Percentiles rank a stretch among this genome's conserved stretches.
Conservation (phyloP, 2,329 filamentous ascomycete species). For the Claviceps sp. region DNA sequence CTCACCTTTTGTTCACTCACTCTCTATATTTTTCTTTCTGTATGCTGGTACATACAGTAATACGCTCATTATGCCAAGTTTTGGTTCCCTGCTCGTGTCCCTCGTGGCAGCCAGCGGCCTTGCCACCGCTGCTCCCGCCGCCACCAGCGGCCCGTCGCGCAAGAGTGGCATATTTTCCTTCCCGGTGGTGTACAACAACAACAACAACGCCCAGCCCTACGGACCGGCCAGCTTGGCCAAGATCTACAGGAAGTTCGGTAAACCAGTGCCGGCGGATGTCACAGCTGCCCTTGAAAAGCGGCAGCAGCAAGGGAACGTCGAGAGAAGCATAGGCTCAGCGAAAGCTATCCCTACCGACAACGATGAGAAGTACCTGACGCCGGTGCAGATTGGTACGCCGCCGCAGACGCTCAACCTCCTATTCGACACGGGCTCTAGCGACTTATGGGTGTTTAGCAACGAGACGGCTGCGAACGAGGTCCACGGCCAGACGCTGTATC, state of each 20-base stretch:
- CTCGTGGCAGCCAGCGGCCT: conserved; percentile 8
- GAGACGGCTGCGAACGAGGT: conserved; percentile 24
- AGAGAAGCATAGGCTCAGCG: conserved; percentile 6
- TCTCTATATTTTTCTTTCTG: too few species aligned
- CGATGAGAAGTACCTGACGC: conserved; percentile 8
- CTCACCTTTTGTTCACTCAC: too few species aligned
- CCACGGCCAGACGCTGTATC: conserved; percentile 26
- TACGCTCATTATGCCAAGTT: conserved; percentile 9
- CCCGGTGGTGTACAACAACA: conserved; percentile 5
- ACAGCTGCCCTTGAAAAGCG: background rate
- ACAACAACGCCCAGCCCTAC: conserved; percentile 3
- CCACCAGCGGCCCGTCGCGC: background rate
- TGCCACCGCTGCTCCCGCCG: conserved; percentile 6
- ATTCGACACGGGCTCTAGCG: conserved; percentile 15
- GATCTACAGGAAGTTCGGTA: conserved; percentile 6
- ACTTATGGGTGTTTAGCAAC: conserved; percentile 26
- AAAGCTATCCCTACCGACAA: conserved; percentile 3
- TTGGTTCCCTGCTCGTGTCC: conserved; percentile 10
- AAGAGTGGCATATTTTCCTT: background rate
- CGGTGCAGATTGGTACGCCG: conserved; percentile 10
- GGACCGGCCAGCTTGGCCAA: conserved; percentile 9
- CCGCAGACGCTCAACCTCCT: conserved; percentile 9
- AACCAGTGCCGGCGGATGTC: background rate
- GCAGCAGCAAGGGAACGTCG: background rate
- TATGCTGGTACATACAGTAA: too few species aligned